Conservation (phyloP, 2,329 filamentous ascomycete species). For the Pseudonectria buxi region DNA sequence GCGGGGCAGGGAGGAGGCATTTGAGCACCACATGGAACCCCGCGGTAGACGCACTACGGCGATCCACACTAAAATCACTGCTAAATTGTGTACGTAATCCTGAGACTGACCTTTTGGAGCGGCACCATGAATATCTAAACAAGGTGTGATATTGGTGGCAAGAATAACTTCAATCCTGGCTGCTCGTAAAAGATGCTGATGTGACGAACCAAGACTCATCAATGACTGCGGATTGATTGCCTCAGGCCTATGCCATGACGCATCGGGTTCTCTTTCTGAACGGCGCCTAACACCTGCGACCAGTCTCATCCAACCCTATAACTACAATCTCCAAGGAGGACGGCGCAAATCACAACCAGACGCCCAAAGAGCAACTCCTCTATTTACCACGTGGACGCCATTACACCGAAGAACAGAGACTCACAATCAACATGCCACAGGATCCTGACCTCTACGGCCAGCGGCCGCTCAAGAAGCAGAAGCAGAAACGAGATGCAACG, state of each 20-base stretch:
- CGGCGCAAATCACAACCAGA: too few species aligned
- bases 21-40: conserved; percentile 17
- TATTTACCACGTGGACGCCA: too few species aligned
- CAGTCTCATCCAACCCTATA: too few species aligned
- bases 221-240: conserved; percentile 11
- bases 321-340: too few species aligned
- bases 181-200: too few species aligned
- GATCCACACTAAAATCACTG: conserved; percentile 7
- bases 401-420: neutral
- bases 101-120: too few species aligned
- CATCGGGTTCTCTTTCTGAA: conserved; percentile 1
- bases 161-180: too few species aligned
- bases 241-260: conserved; percentile 13
- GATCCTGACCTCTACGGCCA: conserved; percentile 73
- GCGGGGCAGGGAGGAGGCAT: conserved; percentile 24
- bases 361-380: too few species aligned
- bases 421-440: conserved; percentile 43
- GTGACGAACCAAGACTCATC: too few species aligned
- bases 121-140: too few species aligned
- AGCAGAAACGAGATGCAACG: conserved; percentile 60
- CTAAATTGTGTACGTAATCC: neutral
- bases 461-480: conserved; percentile 60
- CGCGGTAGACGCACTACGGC: conserved; percentile 20
- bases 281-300: neutral
- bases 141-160: too few species aligned